Percentiles rank a stretch among this genome's conserved stretches.
phyloP scores from a whole-genome alignment of 225 moss, liverwort and hornwort genomes.

The Sphagnum tenellum region DNA sequence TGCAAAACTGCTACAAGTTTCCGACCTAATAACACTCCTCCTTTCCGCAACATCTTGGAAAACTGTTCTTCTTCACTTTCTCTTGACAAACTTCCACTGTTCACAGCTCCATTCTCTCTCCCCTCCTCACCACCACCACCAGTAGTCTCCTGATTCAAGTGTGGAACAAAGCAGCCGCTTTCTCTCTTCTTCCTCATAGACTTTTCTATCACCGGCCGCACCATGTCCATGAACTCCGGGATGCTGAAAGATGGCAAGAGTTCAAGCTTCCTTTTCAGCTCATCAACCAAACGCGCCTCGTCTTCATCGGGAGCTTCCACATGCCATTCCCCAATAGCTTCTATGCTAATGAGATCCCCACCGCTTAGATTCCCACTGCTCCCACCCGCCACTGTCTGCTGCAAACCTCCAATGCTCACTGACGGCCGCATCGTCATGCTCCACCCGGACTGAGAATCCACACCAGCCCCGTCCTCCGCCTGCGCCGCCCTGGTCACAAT shows the following conservation, averaged over 20 bases:
- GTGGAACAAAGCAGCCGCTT: no score
- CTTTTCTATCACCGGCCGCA: constrained; percentile 21
- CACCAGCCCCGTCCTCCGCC: constrained; percentile 14
- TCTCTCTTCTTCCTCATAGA: not conserved
- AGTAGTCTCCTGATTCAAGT: no score
- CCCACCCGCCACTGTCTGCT: not conserved
- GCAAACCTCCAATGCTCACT: constrained; percentile 14
- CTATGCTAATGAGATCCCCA: constrained; percentile 32
- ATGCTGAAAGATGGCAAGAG: constrained; percentile 9
- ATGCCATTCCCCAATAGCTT: constrained; percentile 29
- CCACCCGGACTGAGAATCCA: constrained; percentile 28
- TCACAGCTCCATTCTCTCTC: constrained; percentile 8
- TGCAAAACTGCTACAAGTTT: constrained; percentile 36
- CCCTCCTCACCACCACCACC: not conserved
- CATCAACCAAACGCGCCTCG: constrained; percentile 26
- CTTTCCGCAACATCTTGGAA: constrained; percentile 20
- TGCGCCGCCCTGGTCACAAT: constrained; percentile 27
- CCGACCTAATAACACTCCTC: constrained; percentile 22
- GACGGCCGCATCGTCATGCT: constrained; percentile 23
- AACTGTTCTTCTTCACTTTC: constrained; percentile 13
- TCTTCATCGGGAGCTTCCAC: constrained; percentile 4
- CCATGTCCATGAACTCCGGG: constrained; percentile 18
- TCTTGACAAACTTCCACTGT: no score
- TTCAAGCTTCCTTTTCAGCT: constrained; percentile 25
- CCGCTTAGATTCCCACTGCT: constrained; percentile 14